Conservation (phyloP, 2,329 filamentous ascomycete species). For the Alternaria gaisen region DNA sequence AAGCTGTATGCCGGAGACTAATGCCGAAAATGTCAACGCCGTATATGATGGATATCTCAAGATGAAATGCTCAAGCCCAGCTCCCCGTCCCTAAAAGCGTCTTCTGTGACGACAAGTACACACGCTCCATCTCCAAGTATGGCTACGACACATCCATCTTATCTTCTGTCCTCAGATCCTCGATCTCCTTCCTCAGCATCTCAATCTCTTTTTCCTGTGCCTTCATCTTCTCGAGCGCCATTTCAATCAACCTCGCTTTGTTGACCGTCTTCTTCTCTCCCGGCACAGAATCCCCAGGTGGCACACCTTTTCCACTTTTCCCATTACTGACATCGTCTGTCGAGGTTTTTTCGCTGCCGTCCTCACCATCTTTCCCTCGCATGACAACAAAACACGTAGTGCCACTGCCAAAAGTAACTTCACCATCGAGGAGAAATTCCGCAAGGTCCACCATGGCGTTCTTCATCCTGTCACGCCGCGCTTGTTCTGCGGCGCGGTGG, state of each 20-base stretch:
- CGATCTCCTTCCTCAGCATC: constrained; percentile 35
- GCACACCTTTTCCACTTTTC: constrained; percentile 13
- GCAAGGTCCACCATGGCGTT: constrained; percentile 43
- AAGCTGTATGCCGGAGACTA: background rate
- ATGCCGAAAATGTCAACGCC: constrained; percentile 1
- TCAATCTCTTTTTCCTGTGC: constrained; percentile 42
- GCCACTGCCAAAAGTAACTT: constrained; percentile 43
- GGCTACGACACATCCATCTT: constrained; percentile 36
- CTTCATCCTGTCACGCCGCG: constrained; percentile 44
- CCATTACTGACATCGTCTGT: background rate
- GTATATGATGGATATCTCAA: constrained; percentile 12
- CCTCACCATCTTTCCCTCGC: constrained; percentile 26
- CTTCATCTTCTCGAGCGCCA: constrained; percentile 44
- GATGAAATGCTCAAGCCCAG: background rate
- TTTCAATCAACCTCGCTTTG: constrained; percentile 42
- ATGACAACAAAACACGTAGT: constrained; percentile 45
- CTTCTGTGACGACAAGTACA: background rate
- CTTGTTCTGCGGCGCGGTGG: constrained; percentile 44
- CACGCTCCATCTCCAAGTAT: background rate
- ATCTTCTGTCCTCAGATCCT: constrained; percentile 29
- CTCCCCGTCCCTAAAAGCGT: background rate
- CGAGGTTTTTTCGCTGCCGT: background rate
- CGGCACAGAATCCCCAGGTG: constrained; percentile 2
- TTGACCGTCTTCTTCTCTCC: constrained; percentile 42
- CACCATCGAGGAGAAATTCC: constrained; percentile 41